Base-by-base conservation (phyloP, 805 yeast genomes). In the Starmerella tilneyi region DNA sequence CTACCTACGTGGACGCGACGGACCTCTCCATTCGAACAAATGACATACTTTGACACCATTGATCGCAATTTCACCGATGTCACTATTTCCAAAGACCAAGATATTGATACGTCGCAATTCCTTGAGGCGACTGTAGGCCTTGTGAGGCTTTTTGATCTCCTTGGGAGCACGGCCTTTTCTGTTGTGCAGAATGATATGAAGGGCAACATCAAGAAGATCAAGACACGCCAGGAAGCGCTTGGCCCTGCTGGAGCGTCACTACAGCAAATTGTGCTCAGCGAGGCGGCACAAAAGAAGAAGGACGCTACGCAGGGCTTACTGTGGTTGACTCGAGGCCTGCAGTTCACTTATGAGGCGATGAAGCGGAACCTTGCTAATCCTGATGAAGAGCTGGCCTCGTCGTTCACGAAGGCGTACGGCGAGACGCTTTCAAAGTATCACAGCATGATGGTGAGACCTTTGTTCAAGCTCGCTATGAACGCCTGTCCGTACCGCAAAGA, bases 401-500 rank as follows among this genome's bases (percentile, higher is more conserved):
- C 94, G 26, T 85, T 85, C 71, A 83, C 86, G 44, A 81, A 79
- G 56, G 82, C 94, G n/a, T 85, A 85, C 68, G 59, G 71, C 51
- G 81, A 80, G 66, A 85, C 95, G 5, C 73, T 85, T 61, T 73
- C 81, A 48, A 78, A 85, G 64, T 79, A 77, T 66, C 96, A 85
- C 67, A 78, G 80, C 44, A 75, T 85, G 73, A 69, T 85, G 58
- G 72, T 85, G 51, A 81, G 80, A 59, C 94, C 94, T 22, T 77
- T 86, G 43, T 85, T 85, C 75, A 84, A 84, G 63, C 72, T 86
- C 62, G 96, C 96, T 40, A 86, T 85, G 95, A 83, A 82, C 64
- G 94, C 94, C 2, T 84, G 94, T 64, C 96, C 96, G 11, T 86
- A 84, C 66, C 76, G 94, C 69, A 77, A 75, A 62, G 94, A 78